These are phyloP conservation scores for Acanthamoeba polyphaga DNA, from an alignment of 208 protist species.

Conservation along the genomic window DNA sequence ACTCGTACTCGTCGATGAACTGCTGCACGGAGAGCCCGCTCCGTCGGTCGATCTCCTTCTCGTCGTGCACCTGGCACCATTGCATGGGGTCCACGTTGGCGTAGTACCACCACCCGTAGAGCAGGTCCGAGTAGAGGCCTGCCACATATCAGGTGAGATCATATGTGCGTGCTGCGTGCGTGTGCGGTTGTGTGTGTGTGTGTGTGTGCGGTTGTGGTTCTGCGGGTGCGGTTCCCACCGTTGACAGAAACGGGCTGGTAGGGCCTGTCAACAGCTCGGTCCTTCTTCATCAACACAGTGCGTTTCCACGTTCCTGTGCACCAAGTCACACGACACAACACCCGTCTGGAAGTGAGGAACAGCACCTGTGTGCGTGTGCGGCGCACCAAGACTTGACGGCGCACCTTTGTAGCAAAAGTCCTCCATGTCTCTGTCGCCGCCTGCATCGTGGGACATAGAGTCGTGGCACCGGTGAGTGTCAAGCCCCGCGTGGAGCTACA, in stretches of 20 bases:
- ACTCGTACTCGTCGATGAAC: constrained; percentile 78
- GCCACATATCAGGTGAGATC: neutral
- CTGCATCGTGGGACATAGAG: neutral
- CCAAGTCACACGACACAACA: neutral
- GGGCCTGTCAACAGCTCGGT: constrained; percentile 20
- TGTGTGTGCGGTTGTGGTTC: neutral
- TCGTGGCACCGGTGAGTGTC: no score
- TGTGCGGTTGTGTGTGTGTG: neutral
- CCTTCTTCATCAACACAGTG: constrained; percentile 46
- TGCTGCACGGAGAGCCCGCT: constrained; percentile 74
- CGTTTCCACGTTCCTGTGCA: constrained; percentile 45
- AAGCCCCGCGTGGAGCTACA: neutral
- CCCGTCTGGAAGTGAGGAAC: no score
- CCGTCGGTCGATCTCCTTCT: constrained; percentile 76
- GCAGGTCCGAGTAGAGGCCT: constrained; percentile 49
- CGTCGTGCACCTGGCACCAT: constrained; percentile 18
- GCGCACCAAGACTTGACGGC: no score
- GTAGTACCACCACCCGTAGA: constrained; percentile 63
- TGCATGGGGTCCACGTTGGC: constrained; percentile 48
- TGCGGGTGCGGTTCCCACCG: neutral
- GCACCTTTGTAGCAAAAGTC: constrained; percentile 53
- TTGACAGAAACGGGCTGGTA: constrained; percentile 16
- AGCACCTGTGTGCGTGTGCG: no score
- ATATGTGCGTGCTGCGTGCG: neutral
- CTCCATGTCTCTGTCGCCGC: neutral